A percentile compares a stretch with the other conserved stretches of the same genome.
Conservation (phyloP, 2,329 filamentous ascomycete species). For the Fusarium sambucinum region DNA sequence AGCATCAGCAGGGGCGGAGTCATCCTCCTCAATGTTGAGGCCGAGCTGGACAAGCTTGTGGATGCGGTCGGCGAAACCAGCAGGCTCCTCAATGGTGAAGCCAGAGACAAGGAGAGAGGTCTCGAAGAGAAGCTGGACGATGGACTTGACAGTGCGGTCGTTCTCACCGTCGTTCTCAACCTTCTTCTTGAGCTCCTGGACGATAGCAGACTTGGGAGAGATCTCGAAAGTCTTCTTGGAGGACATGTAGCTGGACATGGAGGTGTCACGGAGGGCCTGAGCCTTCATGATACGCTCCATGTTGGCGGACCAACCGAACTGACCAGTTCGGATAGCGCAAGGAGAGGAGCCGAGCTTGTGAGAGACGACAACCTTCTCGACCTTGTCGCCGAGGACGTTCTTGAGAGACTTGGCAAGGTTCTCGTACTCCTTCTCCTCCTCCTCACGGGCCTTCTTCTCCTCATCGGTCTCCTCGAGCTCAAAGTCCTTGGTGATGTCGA, state of each 20-base stretch:
- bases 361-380: slow-evolving; percentile 99
- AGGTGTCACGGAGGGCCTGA: slow-evolving; percentile 98
- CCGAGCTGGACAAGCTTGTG: slow-evolving; percentile 99
- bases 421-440: slow-evolving; percentile 99
- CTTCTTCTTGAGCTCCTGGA: slow-evolving; percentile 99
- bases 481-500: slow-evolving; percentile 99
- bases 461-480: slow-evolving; percentile 99
- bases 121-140: slow-evolving; percentile 98
- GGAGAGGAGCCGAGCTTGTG: slow-evolving; percentile 96
- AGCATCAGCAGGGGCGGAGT: slow-evolving; percentile 74
- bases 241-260: slow-evolving; percentile 99
- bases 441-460: slow-evolving; percentile 96
- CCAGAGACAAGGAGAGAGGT: slow-evolving; percentile 98
- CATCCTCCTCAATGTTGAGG: slow-evolving; percentile 95
- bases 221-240: slow-evolving; percentile 99
- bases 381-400: slow-evolving; percentile 99
- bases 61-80: slow-evolving; percentile 97
- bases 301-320: slow-evolving; percentile 99
- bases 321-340: slow-evolving; percentile 98
- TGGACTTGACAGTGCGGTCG: slow-evolving; percentile 99
- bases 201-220: slow-evolving; percentile 96
- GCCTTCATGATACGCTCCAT: slow-evolving; percentile 99
- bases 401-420: slow-evolving; percentile 94
- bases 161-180: slow-evolving; percentile 97
- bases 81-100: slow-evolving; percentile 99